Evolutionary conservation across 305 asterid genomes (phyloP).

Genomic region (Fraxinus baroniana): DNA sequence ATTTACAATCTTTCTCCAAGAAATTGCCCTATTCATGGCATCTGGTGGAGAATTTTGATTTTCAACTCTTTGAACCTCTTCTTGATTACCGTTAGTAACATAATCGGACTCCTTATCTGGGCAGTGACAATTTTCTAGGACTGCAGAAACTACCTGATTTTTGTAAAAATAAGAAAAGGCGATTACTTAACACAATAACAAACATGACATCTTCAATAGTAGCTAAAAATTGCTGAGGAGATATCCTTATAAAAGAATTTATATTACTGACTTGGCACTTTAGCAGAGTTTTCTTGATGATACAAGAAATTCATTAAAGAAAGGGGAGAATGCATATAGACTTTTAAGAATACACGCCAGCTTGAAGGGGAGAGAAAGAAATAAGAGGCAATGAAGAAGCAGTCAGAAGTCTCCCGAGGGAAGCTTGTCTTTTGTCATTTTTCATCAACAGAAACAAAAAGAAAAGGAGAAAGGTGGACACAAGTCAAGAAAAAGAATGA

Average conservation of each 20-base stretch:
- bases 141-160: slow-evolving; percentile 74
- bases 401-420: neutral
- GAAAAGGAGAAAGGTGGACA: neutral
- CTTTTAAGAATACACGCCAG: neutral
- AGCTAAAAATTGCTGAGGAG: slow-evolving; percentile 17
- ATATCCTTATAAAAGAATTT: neutral
- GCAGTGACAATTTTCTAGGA: slow-evolving; percentile 63
- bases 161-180: slow-evolving; percentile 40
- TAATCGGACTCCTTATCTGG: slow-evolving; percentile 31
- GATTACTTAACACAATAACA: slow-evolving; percentile 26
- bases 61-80: slow-evolving; percentile 37
- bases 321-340: slow-evolving; percentile 4
- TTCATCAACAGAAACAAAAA: neutral
- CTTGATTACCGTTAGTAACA: slow-evolving; percentile 32
- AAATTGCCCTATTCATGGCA: slow-evolving; percentile 50
- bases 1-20: slow-evolving; percentile 65
- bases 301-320: slow-evolving; percentile 2
- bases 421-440: neutral
- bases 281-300: slow-evolving; percentile 9
- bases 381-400: neutral
- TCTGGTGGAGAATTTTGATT: slow-evolving; percentile 37
- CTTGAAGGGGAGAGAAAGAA: neutral
- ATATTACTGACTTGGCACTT: slow-evolving; percentile 7
- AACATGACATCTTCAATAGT: slow-evolving; percentile 18
- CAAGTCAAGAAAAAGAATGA: neutral